phyloP scores from a whole-genome alignment of 345 rosid genomes.

The Mallotus nudiflorus region DNA sequence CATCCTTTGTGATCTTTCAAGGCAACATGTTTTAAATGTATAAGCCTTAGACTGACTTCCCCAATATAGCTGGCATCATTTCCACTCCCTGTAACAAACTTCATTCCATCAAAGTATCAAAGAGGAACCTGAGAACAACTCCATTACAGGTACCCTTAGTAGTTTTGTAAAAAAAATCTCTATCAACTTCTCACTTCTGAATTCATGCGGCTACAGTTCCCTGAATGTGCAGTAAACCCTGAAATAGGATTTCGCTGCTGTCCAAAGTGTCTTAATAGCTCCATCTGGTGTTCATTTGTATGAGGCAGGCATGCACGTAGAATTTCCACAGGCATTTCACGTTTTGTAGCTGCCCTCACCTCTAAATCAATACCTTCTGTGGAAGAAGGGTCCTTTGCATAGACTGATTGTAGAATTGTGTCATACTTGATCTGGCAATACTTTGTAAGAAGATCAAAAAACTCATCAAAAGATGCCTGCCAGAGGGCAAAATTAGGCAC shows the following conservation, averaged over 20 bases:
- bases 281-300: constrained; percentile 76
- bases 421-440: constrained; percentile 90
- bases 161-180: too few species aligned
- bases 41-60: constrained; percentile 19
- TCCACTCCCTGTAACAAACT: background rate
- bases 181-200: constrained; percentile 65
- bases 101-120: background rate
- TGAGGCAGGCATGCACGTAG: constrained; percentile 92
- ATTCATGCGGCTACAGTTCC: constrained; percentile 46
- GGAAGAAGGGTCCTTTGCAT: constrained; percentile 43
- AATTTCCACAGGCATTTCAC: constrained; percentile 96
- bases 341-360: constrained; percentile 52
- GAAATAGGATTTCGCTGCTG: constrained; percentile 50
- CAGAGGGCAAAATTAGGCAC: constrained; percentile 68
- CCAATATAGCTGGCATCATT: constrained; percentile 28
- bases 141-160: too few species aligned
- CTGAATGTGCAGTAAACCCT: constrained; percentile 32
- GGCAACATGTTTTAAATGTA: constrained; percentile 19
- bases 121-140: background rate
- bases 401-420: constrained; percentile 59
- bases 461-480: constrained; percentile 95
- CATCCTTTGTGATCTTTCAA: constrained; percentile 5
- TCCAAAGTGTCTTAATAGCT: constrained; percentile 66
- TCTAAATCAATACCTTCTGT: constrained; percentile 57
- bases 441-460: constrained; percentile 79